Base-by-base conservation (phyloP, 108 stramenopile genomes). In the Tribonema minus region DNA sequence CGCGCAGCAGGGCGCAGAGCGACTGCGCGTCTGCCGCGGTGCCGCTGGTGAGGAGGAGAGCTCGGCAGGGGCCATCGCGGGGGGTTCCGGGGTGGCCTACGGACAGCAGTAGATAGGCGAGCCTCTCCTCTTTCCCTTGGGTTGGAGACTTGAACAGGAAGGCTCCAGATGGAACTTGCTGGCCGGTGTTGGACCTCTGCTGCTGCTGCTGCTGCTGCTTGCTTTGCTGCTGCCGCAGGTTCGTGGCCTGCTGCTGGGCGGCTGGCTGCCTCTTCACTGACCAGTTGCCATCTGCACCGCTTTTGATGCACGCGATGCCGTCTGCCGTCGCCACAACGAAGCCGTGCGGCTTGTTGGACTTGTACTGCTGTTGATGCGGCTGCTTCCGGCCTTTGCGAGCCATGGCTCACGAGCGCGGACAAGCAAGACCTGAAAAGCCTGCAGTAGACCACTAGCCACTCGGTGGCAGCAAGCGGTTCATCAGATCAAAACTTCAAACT, bases 21-120 rank as follows among this genome's bases (percentile, higher is more conserved):
- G 25, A 40, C 67, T 79, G 77, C 31, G 77, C 77, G 34, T n/a
- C 34, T 28, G 59, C 61, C 25, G 59, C 1, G 30, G 69, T 61
- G 15, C 15, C 46, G 20, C 46, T 54, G 15, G 20, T 54, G 46
- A 54, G 15, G 46, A 54, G 15, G 20, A 54, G 9, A 54, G 46
- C 46, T 54, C 20, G 9, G 46, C 46, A 15, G 46, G 9, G 46
- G 46, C 46, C 46, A 15, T 9, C 46, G 9, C 9, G 9, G 15
- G 46, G 9, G 9, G 46, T 54, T 9, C 46, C 46, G 20, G 46
- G 20, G 15, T 15, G 46, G 15, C 20, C 15, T 20, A 15, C 20
- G 9, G 46, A 15, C 46, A 54, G 46, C 46, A 54, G 46, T 20
- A 54, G 46, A 54, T 54, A 54, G 15, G 20, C 46, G 15, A 54